Percentiles rank a stretch among this genome's conserved stretches.
Evolutionary conservation across 257 asterid species (phyloP).

Genomic region (Penstemon eatonii): DNA sequence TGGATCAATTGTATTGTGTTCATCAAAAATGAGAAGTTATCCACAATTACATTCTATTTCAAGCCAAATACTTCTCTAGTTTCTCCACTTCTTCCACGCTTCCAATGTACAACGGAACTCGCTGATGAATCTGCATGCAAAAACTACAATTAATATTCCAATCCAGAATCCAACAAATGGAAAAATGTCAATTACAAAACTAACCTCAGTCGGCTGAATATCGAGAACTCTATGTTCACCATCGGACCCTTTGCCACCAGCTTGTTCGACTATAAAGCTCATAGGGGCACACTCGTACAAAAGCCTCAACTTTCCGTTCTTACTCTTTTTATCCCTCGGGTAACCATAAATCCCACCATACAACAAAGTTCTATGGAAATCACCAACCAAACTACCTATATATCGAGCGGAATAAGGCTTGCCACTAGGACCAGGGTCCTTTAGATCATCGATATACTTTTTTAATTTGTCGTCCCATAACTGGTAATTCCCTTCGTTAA

Average conservation of each 20-base stretch:
- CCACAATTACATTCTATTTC: slow-evolving; percentile 25
- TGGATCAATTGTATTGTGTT: too few species aligned
- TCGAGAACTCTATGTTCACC: slow-evolving; percentile 77
- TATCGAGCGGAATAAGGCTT: slow-evolving; percentile 91
- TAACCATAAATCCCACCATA: slow-evolving; percentile 94
- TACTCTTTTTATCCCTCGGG: slow-evolving; percentile 76
- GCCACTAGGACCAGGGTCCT: slow-evolving; percentile 91
- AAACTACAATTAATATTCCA: background rate
- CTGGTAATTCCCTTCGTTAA: slow-evolving; percentile 91
- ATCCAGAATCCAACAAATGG: background rate
- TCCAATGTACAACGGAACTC: slow-evolving; percentile 88
- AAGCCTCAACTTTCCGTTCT: slow-evolving; percentile 87
- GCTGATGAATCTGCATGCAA: slow-evolving; percentile 39
- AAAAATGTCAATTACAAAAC: background rate
- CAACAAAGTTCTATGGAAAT: slow-evolving; percentile 73
- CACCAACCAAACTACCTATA: slow-evolving; percentile 93
- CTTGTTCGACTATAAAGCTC: slow-evolving; percentile 96
- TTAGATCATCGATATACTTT: slow-evolving; percentile 81
- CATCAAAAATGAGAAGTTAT: background rate
- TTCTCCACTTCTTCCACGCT: slow-evolving; percentile 88
- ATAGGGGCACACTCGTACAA: slow-evolving; percentile 96
- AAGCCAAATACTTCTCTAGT: slow-evolving; percentile 80
- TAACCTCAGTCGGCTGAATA: slow-evolving; percentile 82
- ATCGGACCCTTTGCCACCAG: slow-evolving; percentile 94
- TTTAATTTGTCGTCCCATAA: slow-evolving; percentile 85